Evolutionary conservation across 768 basidiomycete genomes (phyloP), one percentile per base, ranked within the genome.

Genomic region (Roridomyces roridus): DNA sequence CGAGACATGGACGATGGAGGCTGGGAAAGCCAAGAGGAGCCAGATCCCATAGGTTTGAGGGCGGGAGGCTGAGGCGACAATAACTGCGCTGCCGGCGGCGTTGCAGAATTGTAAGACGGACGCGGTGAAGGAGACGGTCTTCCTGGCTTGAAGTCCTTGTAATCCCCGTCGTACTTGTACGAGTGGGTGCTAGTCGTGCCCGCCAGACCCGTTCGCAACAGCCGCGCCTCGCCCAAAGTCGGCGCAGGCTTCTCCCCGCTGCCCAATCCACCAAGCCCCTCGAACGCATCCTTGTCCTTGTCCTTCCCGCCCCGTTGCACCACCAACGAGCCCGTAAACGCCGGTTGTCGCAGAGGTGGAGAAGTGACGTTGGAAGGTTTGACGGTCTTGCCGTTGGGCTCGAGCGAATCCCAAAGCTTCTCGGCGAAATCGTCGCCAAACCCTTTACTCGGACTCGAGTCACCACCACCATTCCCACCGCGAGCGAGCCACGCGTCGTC

Each of bases 141-240:
- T 6, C 66, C 60, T 26, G 70, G 66, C 15, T 60, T 60, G 8
- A 50, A 56, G 26, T 68, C 68, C 18, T 70, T 71, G n/a, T 63
- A 63, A 40, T 72, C 72, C n/a, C 67, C 51, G 10, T 49, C 52
- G 51, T 55, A 53, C 31, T 60, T 58, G 51, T 46, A 20, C 37
- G 53, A 40, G 34, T 52, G 59, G 10, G 51, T 47, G 42, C 71
- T 73, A 48, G 76, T 75, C 69, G 80, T 78, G 24, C 78, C 76
- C n/a, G 86, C 88, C 36, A 90, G 65, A 7, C 90, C 89, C 12
- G 89, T 91, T 46, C 88, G 79, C 51, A 88, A 68, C 67, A 86
- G 87, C 39, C 89, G 79, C 29, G 88, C 91, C 67, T 92, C 91
- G 11, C 85, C 91, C 5, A 93, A 76, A 2, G 91, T 92, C 18